These are phyloP conservation scores for Quercus parvula DNA, from an alignment of 306 rosid genomes.

Conservation along the genomic window DNA sequence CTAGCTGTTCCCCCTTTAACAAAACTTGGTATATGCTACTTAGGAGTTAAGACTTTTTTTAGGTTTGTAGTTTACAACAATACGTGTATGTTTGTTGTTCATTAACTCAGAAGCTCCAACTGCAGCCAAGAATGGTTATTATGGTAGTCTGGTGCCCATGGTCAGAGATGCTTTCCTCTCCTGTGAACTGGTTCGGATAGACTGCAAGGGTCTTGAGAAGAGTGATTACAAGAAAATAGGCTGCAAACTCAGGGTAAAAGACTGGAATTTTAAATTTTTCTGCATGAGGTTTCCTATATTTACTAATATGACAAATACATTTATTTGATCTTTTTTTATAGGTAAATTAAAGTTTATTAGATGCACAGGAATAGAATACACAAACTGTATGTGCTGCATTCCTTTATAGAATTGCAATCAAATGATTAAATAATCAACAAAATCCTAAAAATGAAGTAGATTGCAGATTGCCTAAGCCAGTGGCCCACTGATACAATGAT, in stretches of 20 bases:
- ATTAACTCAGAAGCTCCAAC: slow-evolving; percentile 22
- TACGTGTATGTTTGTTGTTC: background rate
- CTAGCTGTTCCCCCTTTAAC: slow-evolving; percentile 74
- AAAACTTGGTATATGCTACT: slow-evolving; percentile 55
- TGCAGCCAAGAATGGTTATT: slow-evolving; percentile 90
- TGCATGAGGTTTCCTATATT: background rate
- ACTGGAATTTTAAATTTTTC: background rate
- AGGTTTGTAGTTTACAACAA: background rate
- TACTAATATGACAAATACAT: background rate
- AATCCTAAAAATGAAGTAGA: no score
- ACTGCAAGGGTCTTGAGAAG: slow-evolving; percentile 80
- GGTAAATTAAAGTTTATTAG: no score
- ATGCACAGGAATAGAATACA: no score
- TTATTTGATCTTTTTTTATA: background rate
- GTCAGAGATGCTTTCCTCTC: slow-evolving; percentile 85
- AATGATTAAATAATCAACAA: no score
- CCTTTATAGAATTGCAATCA: no score
- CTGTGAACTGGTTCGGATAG: slow-evolving; percentile 75
- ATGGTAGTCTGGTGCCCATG: slow-evolving; percentile 78
- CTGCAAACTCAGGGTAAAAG: slow-evolving; percentile 80
- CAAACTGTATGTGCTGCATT: no score
- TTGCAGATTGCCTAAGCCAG: no score
- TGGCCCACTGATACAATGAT: no score
- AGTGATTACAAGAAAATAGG: slow-evolving; percentile 97
- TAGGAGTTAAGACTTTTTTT: background rate